Evolutionary conservation across 2,329 filamentous ascomycete genomes (phyloP), one percentile per base, ranked within the genome.

Genomic region (Pezicula carpinea): DNA sequence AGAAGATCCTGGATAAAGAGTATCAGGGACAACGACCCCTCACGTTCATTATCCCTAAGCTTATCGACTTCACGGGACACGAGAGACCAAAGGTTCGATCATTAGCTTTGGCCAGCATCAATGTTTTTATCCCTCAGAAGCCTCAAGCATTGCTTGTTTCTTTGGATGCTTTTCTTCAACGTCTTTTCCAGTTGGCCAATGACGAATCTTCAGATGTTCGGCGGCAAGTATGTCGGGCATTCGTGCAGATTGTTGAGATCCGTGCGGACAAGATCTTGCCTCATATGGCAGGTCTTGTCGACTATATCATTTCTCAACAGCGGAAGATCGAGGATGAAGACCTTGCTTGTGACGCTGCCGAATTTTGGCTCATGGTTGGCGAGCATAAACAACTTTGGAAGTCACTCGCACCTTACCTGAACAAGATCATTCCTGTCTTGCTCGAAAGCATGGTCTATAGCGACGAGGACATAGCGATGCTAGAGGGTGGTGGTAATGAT

Each of bases 401-500:
- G 55, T 78, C 82, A 1, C 73, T 99, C 39, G 82, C 78, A 7
- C 90, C 90, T 0, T 88, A 88, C 62, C 79, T 97, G 47, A 69
- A 79, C 55, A 88, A 87, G 65, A 92, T 97, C 53, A 85, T 99
- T 23, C 93, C 93, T 0, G 87, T 96, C 1, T 72, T 99, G 43
- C 77, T 99, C 6, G 83, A 93, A 55, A 95, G 89, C 64, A 99
- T 99, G 92, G 83, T 97, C 1, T 99, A 97, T 66, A 88, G 87
- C 59, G 89, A 93, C 53, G 93, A 99, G 57, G 93, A 97, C 55
- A 93, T 96, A 57, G 77, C 88, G 29, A 75, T 90, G 43, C 73
- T 97, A 6, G 90, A 91, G 52, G 87, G 83, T 8, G 89, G 89
- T 52, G 88, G 85, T 17, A 86, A 92, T 55, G 91, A 97, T 64